Evolutionary conservation across 2,329 filamentous ascomycete species (phyloP).

Genomic region (Aspergillus glaucus): DNA sequence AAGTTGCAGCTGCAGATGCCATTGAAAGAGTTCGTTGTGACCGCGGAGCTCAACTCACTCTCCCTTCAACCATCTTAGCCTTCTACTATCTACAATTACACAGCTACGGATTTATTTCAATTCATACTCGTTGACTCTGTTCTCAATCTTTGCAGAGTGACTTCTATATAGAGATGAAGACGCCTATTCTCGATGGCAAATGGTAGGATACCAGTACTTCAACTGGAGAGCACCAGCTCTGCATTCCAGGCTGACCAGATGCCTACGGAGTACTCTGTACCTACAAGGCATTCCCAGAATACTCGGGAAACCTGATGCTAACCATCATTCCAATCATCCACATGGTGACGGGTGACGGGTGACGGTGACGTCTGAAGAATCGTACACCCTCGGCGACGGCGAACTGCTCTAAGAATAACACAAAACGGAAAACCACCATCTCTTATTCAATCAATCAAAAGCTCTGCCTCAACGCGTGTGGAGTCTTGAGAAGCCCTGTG

Average conservation of each 20-base stretch:
- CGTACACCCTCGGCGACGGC: neutral
- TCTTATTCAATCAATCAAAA: constrained; percentile 1
- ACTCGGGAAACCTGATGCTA: neutral
- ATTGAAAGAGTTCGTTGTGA: neutral
- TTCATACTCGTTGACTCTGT: neutral
- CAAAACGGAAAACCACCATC: neutral
- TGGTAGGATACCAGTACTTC: no score
- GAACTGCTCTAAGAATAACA: constrained; percentile 8
- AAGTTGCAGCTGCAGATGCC: neutral
- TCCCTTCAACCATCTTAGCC: neutral
- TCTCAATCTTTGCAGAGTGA: no score
- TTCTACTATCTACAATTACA: neutral
- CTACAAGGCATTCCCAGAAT: neutral
- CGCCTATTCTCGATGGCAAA: neutral
- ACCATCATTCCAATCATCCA: neutral
- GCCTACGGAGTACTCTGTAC: neutral
- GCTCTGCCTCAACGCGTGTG: constrained; percentile 4
- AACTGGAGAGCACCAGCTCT: neutral
- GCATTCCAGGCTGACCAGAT: neutral
- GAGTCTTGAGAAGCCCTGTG: neutral
- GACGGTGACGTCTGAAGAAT: neutral
- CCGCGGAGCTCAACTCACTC: neutral
- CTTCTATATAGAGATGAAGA: neutral
- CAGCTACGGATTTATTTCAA: no score
- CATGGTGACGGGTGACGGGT: neutral